These are phyloP conservation scores for Carex sylvatica DNA, from an alignment of 202 grass and related monocot species.

Conservation along the genomic window DNA sequence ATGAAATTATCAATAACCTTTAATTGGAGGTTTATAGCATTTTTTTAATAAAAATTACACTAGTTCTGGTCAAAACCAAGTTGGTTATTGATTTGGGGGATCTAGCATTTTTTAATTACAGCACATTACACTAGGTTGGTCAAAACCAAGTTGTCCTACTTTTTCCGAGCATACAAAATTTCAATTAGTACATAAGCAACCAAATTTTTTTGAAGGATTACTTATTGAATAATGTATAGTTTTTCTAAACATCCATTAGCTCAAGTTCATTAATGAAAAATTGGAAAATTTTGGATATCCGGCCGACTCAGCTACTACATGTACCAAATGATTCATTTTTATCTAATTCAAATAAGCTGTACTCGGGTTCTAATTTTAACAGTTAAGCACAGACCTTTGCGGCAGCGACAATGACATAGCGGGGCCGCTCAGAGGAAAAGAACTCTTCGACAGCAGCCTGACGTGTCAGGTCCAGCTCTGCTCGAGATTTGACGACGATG, in stretches of 20 bases:
- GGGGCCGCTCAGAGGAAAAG: constrained; percentile 53
- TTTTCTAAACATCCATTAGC: background rate
- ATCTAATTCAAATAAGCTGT: background rate
- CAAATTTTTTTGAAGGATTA: too few species aligned
- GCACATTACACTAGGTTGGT: background rate
- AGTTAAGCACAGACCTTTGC: constrained; percentile 40
- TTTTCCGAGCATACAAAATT: background rate
- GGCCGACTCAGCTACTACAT: background rate
- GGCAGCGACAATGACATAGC: constrained; percentile 67
- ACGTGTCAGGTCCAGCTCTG: constrained; percentile 68
- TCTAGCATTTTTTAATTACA: background rate
- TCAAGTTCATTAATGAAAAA: background rate
- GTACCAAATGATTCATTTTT: background rate
- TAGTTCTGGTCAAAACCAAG: background rate
- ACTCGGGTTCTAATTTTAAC: background rate
- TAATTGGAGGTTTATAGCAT: background rate
- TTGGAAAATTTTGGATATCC: background rate
- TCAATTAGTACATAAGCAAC: background rate
- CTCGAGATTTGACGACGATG: constrained; percentile 49
- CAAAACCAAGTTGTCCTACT: background rate
- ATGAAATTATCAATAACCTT: background rate
- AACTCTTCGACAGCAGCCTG: constrained; percentile 62
- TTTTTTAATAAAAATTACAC: background rate
- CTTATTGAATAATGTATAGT: background rate
- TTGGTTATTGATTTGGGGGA: too few species aligned